These are phyloP conservation scores for Nymphaea colorata DNA, from an alignment of 164 flowering plant species.

Conservation along the genomic window DNA sequence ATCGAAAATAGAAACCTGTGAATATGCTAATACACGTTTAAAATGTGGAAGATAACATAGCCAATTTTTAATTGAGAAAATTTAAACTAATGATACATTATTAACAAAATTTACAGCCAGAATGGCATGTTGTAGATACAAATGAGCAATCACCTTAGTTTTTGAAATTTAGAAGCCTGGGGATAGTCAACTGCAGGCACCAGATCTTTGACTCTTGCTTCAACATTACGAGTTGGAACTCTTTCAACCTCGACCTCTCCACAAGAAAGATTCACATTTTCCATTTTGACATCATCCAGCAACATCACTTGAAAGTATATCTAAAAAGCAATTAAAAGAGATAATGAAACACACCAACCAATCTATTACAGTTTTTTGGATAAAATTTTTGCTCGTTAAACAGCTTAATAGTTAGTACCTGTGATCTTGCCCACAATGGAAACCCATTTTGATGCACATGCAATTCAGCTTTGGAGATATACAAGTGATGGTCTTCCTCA, in stretches of 20 bases:
- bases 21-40: not conserved
- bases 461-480: conserved; percentile 67
- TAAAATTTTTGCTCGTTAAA: not conserved
- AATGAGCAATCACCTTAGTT: conserved; percentile 31
- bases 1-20: not conserved
- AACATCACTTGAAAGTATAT: conserved; percentile 47
- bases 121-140: not conserved
- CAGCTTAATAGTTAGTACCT: conserved; percentile 28
- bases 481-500: conserved; percentile 47
- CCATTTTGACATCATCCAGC: conserved; percentile 16
- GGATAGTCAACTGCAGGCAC: conserved; percentile 51
- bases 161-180: conserved; percentile 30
- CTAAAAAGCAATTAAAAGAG: conserved; percentile 22
- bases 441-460: conserved; percentile 43
- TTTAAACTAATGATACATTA: too few relatives aligned
- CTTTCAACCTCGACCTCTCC: conserved; percentile 66
- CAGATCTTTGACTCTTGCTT: conserved; percentile 50
- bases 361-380: too few relatives aligned
- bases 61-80: too few relatives aligned
- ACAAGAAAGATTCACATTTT: conserved; percentile 14
- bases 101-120: too few relatives aligned
- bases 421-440: conserved; percentile 61
- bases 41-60: too few relatives aligned
- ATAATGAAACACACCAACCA: not conserved
- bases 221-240: conserved; percentile 38